These are phyloP conservation scores for Biscutella laevigata DNA, from an alignment of 441 rosid species.

Conservation along the genomic window DNA sequence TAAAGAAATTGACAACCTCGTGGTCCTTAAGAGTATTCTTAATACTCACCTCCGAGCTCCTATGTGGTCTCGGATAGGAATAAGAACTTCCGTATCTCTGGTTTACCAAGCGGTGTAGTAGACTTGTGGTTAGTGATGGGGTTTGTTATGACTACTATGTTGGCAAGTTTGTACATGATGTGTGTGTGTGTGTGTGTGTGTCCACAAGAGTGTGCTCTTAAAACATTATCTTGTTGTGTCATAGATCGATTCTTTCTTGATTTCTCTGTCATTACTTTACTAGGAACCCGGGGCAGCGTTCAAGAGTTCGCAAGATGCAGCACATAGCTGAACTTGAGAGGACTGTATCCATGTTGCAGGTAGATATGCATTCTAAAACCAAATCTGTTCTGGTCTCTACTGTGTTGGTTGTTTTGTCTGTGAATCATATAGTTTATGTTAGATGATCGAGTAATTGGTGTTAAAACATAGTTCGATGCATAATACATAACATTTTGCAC, in stretches of 20 bases:
- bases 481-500: not conserved
- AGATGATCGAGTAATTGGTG: not conserved
- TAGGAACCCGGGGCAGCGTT: slow-evolving; percentile 74
- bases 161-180: not conserved
- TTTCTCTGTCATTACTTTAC: slow-evolving; percentile 2
- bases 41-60: no score
- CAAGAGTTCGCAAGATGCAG: slow-evolving; percentile 75
- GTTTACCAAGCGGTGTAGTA: not conserved
- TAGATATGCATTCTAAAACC: slow-evolving; percentile 13
- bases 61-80: no score
- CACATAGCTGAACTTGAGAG: slow-evolving; percentile 74
- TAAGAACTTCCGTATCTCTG: not conserved
- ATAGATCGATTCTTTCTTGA: not conserved
- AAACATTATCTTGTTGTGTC: not conserved
- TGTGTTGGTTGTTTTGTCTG: not conserved
- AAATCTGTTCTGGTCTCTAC: not conserved
- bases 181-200: no score
- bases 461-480: slow-evolving; percentile 4
- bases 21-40: not conserved
- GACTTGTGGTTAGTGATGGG: not conserved
- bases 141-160: not conserved
- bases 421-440: not conserved
- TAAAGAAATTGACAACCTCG: not conserved
- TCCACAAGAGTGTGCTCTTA: no score
- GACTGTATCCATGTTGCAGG: slow-evolving; percentile 56